phyloP scores from a whole-genome alignment of 768 basidiomycete species.

The Agaricus blazei region DNA sequence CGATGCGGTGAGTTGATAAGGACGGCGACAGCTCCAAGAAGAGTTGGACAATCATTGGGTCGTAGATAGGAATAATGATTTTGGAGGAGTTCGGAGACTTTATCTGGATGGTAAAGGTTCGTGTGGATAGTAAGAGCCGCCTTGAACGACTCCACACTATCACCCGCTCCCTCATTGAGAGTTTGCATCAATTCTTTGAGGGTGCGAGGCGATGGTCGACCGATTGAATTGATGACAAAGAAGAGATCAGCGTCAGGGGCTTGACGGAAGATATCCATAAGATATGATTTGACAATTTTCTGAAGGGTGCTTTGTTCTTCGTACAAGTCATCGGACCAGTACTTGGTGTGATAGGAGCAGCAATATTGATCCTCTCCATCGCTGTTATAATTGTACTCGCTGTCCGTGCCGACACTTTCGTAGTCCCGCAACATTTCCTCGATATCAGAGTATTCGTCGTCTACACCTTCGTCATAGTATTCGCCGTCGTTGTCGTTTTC shows the following conservation, averaged over 20 bases:
- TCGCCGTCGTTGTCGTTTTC: constrained; percentile 24
- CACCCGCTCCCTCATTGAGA: constrained; percentile 36
- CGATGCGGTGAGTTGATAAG: constrained; percentile 27
- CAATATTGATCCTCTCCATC: constrained; percentile 23
- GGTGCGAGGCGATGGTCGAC: constrained; percentile 21
- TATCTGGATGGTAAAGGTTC: constrained; percentile 25
- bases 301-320: constrained; percentile 36
- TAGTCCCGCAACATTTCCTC: constrained; percentile 24
- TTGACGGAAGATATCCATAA: constrained; percentile 44
- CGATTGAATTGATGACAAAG: constrained; percentile 33
- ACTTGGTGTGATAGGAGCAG: constrained; percentile 35
- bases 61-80: constrained; percentile 53
- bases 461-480: constrained; percentile 21
- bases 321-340: constrained; percentile 46
- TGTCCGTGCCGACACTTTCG: constrained; percentile 23
- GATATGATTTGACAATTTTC: constrained; percentile 36
- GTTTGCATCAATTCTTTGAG: constrained; percentile 29
- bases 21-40: constrained; percentile 40
- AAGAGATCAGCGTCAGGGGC: constrained; percentile 45
- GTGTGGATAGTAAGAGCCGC: constrained; percentile 52
- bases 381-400: constrained; percentile 18
- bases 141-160: constrained; percentile 46
- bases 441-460: constrained; percentile 14
- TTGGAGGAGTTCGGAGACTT: constrained; percentile 38
- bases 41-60: constrained; percentile 42